These are phyloP conservation scores for Smittium culicis DNA, from an alignment of 371 early-diverging fungal genomes.

Conservation along the genomic window DNA sequence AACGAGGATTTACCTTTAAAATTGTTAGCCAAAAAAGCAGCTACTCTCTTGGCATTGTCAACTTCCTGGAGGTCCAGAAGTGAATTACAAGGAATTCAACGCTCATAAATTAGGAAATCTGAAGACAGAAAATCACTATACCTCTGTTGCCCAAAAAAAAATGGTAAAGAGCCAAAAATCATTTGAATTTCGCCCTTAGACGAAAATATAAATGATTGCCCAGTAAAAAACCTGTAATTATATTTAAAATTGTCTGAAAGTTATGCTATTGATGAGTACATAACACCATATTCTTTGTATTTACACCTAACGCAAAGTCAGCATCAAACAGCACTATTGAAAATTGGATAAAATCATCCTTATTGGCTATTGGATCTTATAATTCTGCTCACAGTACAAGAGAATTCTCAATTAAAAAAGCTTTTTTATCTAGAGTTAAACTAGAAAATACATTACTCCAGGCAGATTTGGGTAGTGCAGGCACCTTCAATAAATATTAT, in stretches of 20 bases:
- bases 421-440: neutral
- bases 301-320: neutral
- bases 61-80: neutral
- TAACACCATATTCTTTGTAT: constrained; percentile 5
- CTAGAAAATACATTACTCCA: neutral
- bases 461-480: neutral
- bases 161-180: constrained; percentile 3
- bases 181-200: neutral
- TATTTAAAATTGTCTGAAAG: constrained; percentile 6
- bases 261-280: neutral
- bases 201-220: constrained; percentile 1
- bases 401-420: neutral
- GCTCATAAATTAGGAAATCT: neutral
- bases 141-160: neutral
- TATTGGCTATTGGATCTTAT: neutral
- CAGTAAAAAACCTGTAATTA: neutral
- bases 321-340: constrained; percentile 6
- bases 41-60: neutral
- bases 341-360: neutral
- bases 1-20: neutral
- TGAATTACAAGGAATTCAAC: neutral
- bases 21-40: constrained; percentile 3
- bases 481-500: constrained; percentile 2
- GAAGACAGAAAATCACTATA: neutral
- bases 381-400: constrained; percentile 1